Evolutionary conservation across 2,329 filamentous ascomycete genomes (phyloP), one percentile per base, ranked within the genome.

Genomic region (Xylariales sp.): DNA sequence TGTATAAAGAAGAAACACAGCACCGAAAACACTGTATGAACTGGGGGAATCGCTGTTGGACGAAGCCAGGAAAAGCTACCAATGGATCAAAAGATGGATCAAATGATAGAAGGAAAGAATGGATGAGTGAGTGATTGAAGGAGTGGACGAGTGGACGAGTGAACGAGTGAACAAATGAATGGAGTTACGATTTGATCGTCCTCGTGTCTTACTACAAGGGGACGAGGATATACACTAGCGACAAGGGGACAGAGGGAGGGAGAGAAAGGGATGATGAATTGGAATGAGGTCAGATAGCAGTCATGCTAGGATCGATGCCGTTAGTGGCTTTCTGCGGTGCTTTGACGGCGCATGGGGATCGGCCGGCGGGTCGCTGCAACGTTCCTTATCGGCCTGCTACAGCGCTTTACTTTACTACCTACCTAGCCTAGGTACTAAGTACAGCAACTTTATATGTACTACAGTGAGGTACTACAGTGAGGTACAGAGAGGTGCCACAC

Each of bases 211-310:
- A 28, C 48, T 55, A 49, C 30, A 55, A 55, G 30, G 45, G 34
- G 52, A 43, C 16, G 28, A 53, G 36, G 34, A 52, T 45, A 55
- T 39, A 39, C 8, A 9, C 5, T 52, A 60, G 59, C 34, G 65
- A 68, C 48, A 64, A 62, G 46, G 49, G 52, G 52, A 56, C 16
- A 39, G 43, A 52, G 52, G 53, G 30, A 39, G 49, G 4, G 58
- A 64, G 32, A 65, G 43, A 61, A 59, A 57, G 61, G 64, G 57
- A 65, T 52, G 60, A 56, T 39, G 46, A 57, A 56, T 39, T 63
- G 60, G 67, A 61, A 68, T 70, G 69, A 69, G 48, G 69, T 69
- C 59, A 67, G 66, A 64, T 53, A 34, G 23, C 48, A 52, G 34
- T 50, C 45, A 39, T 55, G 45, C n/a, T 23, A 23, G 23, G 23